A percentile compares a stretch with the other conserved stretches of the same genome.
These are phyloP conservation scores for Fusarium brachygibbosum DNA, from an alignment of 2,329 filamentous ascomycete genomes.

Conservation along the genomic window DNA sequence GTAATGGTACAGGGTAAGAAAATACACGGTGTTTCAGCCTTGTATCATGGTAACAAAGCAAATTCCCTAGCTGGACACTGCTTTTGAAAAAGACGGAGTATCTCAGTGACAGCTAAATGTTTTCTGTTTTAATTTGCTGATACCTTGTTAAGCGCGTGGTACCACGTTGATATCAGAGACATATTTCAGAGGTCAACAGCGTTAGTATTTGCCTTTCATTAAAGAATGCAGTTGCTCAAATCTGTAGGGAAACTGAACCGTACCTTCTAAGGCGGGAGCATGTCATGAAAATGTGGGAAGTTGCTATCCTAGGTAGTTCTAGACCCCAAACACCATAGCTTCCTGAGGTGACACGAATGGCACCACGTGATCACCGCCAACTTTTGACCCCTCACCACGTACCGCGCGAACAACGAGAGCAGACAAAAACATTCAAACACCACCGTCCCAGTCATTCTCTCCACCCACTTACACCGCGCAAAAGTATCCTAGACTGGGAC, in stretches of 20 bases:
- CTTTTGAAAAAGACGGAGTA: neutral
- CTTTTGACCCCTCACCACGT: slow-evolving; percentile 40
- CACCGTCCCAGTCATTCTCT: slow-evolving; percentile 45
- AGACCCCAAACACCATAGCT: neutral
- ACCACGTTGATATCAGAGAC: neutral
- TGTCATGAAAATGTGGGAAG: neutral
- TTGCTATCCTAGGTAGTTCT: neutral
- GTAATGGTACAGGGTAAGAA: neutral
- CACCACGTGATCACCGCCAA: slow-evolving; percentile 44
- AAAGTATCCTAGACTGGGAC: slow-evolving; percentile 16
- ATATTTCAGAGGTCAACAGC: neutral
- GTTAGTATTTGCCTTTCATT: neutral
- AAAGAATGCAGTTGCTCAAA: neutral
- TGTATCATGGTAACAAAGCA: neutral
- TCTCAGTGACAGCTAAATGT: neutral
- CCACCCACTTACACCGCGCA: slow-evolving; percentile 43
- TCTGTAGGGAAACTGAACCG: no score
- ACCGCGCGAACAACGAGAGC: slow-evolving; percentile 26
- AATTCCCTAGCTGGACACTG: neutral
- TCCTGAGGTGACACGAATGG: slow-evolving; percentile 12
- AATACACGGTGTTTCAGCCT: neutral
- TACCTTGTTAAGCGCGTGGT: neutral
- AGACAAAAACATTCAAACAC: slow-evolving; percentile 55
- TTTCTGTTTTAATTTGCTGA: neutral
- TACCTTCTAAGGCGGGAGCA: neutral